These are phyloP conservation scores for Capsaspora owczarzaki DNA, from an alignment of 78 protist species.

Conservation along the genomic window DNA sequence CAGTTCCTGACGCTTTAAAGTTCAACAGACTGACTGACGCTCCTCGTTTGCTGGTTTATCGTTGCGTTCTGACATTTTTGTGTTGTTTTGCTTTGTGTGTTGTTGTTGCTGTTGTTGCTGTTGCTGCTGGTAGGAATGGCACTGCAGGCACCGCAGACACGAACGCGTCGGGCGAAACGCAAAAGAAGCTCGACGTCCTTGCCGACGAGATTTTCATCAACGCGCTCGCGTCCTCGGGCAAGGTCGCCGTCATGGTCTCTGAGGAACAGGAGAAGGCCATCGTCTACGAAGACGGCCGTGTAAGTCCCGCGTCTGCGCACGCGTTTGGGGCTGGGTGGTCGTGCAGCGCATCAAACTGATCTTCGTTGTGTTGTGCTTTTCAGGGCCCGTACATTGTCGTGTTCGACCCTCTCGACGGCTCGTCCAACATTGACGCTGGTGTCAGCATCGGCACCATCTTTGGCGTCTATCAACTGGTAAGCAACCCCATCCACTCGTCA, in stretches of 20 bases:
- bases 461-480: conserved; percentile 45
- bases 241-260: conserved; percentile 32
- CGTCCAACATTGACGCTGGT: conserved; percentile 62
- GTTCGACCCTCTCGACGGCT: conserved; percentile 74
- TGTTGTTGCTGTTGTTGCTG: not conserved
- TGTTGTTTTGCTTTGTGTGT: not conserved
- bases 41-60: not conserved
- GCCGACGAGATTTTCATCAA: conserved; percentile 37
- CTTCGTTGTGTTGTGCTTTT: not conserved
- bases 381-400: conserved; percentile 29
- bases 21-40: not conserved
- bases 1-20: too few relatives aligned
- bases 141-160: conserved; percentile 15
- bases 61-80: not conserved
- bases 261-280: conserved; percentile 56
- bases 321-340: not conserved
- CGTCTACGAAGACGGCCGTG: conserved; percentile 13
- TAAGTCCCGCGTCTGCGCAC: not conserved
- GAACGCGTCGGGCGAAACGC: conserved; percentile 48
- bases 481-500: not conserved
- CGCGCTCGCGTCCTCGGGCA: not conserved
- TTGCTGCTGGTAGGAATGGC: conserved; percentile 17
- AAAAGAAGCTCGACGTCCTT: conserved; percentile 60
- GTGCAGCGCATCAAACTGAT: too few relatives aligned
- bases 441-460: conserved; percentile 70